These are phyloP conservation scores for Apiospora hydei DNA, from an alignment of 2,329 filamentous ascomycete species.

Conservation along the genomic window DNA sequence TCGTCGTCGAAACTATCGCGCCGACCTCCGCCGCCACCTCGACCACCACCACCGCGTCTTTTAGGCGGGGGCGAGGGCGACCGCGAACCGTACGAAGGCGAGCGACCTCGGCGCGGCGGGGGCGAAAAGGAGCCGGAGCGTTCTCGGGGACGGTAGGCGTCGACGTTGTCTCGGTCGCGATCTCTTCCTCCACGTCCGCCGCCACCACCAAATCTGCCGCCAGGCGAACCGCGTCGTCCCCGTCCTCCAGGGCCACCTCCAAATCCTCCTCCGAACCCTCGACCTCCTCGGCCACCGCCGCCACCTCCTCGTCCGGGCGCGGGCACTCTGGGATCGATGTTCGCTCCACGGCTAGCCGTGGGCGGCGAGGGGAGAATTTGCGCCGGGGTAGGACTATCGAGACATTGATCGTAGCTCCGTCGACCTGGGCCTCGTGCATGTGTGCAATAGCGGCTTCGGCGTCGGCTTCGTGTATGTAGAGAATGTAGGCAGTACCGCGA, in stretches of 20 bases:
- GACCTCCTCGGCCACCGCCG: constrained; percentile 29
- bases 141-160: constrained; percentile 68
- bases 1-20: constrained; percentile 43
- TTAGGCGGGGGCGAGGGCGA: constrained; percentile 50
- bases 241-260: constrained; percentile 39
- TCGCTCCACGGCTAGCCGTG: constrained; percentile 67
- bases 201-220: constrained; percentile 35
- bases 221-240: constrained; percentile 47
- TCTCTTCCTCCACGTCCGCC: constrained; percentile 40
- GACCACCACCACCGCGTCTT: constrained; percentile 37
- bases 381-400: constrained; percentile 86
- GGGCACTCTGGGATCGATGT: constrained; percentile 62
- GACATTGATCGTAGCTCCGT: constrained; percentile 83
- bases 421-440: constrained; percentile 97
- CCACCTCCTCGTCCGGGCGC: constrained; percentile 40
- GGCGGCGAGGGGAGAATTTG: constrained; percentile 83
- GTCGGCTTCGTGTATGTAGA: constrained; percentile 28
- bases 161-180: constrained; percentile 52
- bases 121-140: constrained; percentile 53
- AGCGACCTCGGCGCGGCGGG: constrained; percentile 51
- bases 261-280: constrained; percentile 41
- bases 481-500: constrained; percentile 65
- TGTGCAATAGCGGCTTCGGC: constrained; percentile 77
- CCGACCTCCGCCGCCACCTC: constrained; percentile 38
- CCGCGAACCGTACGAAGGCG: constrained; percentile 55